Conservation (phyloP, 108 stramenopile genomes). For the Thalassiosira profunda region DNA sequence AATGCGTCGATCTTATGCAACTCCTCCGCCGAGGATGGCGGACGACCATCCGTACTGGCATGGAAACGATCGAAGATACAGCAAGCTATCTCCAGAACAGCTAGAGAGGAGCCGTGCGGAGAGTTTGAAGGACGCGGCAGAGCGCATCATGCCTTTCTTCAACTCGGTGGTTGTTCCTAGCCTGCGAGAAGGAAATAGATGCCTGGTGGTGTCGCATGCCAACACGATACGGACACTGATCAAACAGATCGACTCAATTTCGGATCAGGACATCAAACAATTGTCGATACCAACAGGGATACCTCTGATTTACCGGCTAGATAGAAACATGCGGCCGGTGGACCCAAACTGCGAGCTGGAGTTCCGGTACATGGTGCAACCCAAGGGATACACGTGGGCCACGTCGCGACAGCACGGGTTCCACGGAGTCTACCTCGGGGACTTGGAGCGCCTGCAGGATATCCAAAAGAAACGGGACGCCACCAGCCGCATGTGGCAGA, state of each 20-base stretch:
- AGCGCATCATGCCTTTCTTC: slow-evolving; percentile 87
- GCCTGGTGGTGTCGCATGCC: slow-evolving; percentile 85
- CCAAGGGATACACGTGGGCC: slow-evolving; percentile 90
- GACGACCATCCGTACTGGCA: slow-evolving; percentile 92
- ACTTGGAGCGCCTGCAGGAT: slow-evolving; percentile 82
- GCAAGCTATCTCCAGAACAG: slow-evolving; percentile 61
- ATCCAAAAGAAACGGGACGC: slow-evolving; percentile 86
- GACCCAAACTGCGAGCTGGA: slow-evolving; percentile 79
- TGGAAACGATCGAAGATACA: slow-evolving; percentile 82
- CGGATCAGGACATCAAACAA: slow-evolving; percentile 88
- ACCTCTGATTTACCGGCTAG: slow-evolving; percentile 84
- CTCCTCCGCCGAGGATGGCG: slow-evolving; percentile 75
- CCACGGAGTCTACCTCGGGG: slow-evolving; percentile 87
- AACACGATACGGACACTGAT: slow-evolving; percentile 89
- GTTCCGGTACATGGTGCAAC: slow-evolving; percentile 82
- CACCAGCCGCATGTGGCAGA: slow-evolving; percentile 85
- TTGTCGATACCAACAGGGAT: slow-evolving; percentile 90
- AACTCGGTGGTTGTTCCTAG: slow-evolving; percentile 74
- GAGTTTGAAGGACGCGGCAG: slow-evolving; percentile 76
- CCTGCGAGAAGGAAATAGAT: slow-evolving; percentile 73
- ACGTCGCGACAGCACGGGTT: slow-evolving; percentile 76
- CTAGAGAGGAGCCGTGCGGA: slow-evolving; percentile 68
- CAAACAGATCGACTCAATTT: slow-evolving; percentile 86
- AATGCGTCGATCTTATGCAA: slow-evolving; percentile 80
- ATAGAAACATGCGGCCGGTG: slow-evolving; percentile 81